Evolutionary conservation across 768 basidiomycete genomes (phyloP), one percentile per base, ranked within the genome.

Genomic region (Pisolithus orientalis): DNA sequence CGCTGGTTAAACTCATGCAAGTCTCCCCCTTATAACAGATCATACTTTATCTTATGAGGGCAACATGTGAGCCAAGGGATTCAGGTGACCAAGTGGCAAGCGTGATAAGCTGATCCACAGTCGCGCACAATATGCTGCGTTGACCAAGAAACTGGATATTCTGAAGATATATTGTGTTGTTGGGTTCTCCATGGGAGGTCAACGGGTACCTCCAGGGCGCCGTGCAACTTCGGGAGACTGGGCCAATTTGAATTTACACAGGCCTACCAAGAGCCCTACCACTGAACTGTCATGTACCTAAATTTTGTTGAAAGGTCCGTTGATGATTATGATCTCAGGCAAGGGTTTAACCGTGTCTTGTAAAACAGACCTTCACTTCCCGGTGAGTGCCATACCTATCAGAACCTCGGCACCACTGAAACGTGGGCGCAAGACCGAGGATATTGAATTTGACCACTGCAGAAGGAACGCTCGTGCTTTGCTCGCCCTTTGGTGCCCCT

Each of bases 171-270:
- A 67, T 51, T 71, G 74, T 28, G 78, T 75, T 27, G 62, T 80
- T 7, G 80, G 80, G 7, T 80, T 80, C 55, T 80, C 78, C 4
- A 82, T 82, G 81, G 80, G 81, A 46, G 80, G 71, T 2, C 80
- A 82, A 59, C 71, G 75, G 65, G 72, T 72, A 44, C 21, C 51
- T 21, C 11, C 13, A 1, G 11, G 28, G 28, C 28, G 28, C 28
- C 28, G 3, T 29, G 28, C 3, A 29, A 5, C 28, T 7, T 29
- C 28, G 7, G 5, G 28, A 29, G 28, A 29, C 7, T 29, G 28
- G 28, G 5, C 28, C 28, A 29, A 29, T 29, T 29, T 29, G 7
- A 29, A 29, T 29, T 49, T 25, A 11, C 38, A 21, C 17, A 47
- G 40, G 52, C 8, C 25, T 46, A 28, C 28, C 29, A 48, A 37